These are phyloP conservation scores for Colletotrichum lentis DNA, from an alignment of 2,329 filamentous ascomycete genomes.

Conservation along the genomic window DNA sequence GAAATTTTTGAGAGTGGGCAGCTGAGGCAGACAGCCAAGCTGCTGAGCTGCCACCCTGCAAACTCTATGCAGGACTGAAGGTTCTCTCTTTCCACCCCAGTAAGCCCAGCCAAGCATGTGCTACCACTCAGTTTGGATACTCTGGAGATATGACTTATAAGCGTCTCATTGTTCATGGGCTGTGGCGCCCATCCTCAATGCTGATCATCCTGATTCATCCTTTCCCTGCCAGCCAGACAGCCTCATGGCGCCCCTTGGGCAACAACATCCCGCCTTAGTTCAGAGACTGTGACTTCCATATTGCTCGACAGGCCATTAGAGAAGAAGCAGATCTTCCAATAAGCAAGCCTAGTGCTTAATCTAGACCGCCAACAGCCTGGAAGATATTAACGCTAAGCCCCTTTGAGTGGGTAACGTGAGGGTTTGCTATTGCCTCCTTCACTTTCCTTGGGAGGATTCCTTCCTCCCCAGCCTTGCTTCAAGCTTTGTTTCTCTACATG, in stretches of 20 bases:
- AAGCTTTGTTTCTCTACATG: neutral
- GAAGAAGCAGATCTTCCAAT: neutral
- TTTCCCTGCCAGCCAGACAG: neutral
- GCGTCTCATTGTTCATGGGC: no score
- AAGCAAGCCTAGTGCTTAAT: neutral
- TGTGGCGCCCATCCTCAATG: no score
- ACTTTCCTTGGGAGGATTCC: neutral
- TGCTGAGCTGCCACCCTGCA: neutral
- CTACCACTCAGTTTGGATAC: no score
- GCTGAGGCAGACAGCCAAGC: neutral
- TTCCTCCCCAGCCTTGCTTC: neutral
- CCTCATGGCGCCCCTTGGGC: neutral
- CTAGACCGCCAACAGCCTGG: neutral
- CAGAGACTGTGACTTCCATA: neutral
- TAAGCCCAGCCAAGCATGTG: no score
- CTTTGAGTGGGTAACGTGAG: neutral
- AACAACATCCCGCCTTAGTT: neutral
- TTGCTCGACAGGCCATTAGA: rapidly evolving
- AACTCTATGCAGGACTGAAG: neutral
- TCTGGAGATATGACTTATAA: no score
- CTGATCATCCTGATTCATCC: neutral
- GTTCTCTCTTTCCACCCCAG: neutral
- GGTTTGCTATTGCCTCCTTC: neutral
- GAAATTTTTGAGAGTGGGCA: neutral
- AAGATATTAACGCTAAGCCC: neutral